Base-by-base conservation (phyloP, 2,329 filamentous ascomycete genomes). In the Penicillium sp. region DNA sequence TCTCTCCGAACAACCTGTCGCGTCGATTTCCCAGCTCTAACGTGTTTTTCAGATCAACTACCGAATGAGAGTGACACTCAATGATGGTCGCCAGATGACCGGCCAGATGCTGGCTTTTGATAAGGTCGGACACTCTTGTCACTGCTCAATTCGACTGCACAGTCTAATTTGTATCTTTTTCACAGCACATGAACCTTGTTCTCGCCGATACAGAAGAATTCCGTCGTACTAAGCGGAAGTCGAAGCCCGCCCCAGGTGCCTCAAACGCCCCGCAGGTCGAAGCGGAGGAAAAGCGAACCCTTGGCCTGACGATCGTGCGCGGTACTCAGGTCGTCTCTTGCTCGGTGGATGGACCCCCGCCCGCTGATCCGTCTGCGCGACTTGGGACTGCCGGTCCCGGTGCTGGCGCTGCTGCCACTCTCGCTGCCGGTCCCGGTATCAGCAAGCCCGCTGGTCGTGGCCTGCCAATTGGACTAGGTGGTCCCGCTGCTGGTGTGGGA, bases 191-290 rank as follows among this genome's bases (percentile, higher is more conserved):
- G 92, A 98, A 98, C 67, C 79, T 98, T 51, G 92, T 98, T 46
- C 84, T 98, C 47, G 92, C 90, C 68, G 92, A 98, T 62, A 96
- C 92, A 53, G 92, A 98, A 77, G 90, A 96, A 67, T 95, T 95
- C 68, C 85, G 89, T 64, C 84, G 84, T 62, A 82, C 90, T 47
- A 93, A 92, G 73, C 79, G 85, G 67, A 90, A 84, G 73, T 79
- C 79, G 54, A 93, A 92, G 71, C 62, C 65, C 31, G 57, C 64
- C 34, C 73, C 80, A 50, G 74, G 75, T 39, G 75, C 79, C 51
- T 65, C 76, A 33, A 72, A 75, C 47, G 77, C 84, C 59, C 63
- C 68, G 37, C 77, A 84, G 32, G 76, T 94, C 54, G 88, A 95
- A 70, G 80, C 84, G 10, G 90, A 98, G 70, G 92, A 96, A 71